Conservation (phyloP, 148 eudicot species). For the Fagopyrum esculentum region DNA sequence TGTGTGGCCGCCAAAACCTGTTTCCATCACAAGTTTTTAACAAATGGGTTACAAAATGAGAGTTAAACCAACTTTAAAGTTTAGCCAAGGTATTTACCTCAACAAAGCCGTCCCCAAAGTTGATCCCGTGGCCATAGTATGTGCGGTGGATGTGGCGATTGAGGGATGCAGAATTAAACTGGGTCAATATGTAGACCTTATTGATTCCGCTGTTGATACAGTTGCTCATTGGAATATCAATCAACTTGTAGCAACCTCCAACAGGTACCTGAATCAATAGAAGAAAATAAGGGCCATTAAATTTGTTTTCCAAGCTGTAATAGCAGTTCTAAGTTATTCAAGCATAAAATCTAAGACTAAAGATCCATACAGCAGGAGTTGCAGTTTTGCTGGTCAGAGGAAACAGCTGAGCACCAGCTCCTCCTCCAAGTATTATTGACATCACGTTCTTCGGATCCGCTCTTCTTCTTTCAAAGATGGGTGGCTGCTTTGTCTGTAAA, state of each 20-base stretch:
- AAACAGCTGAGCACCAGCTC: constrained; percentile 77
- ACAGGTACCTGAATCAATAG: constrained; percentile 67
- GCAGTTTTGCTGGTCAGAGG: constrained; percentile 92
- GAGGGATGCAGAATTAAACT: constrained; percentile 91
- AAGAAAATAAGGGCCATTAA: neutral
- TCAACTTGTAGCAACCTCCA: constrained; percentile 95
- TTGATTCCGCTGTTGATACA: constrained; percentile 91
- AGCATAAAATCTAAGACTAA: neutral
- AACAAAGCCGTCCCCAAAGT: constrained; percentile 93
- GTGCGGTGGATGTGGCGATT: constrained; percentile 92
- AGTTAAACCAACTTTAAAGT: neutral
- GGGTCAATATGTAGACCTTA: constrained; percentile 81
- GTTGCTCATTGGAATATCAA: constrained; percentile 98
- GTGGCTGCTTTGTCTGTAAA: constrained; percentile 41
- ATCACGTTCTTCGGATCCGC: constrained; percentile 71
- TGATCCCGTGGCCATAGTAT: constrained; percentile 77
- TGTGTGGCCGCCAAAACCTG: constrained; percentile 98
- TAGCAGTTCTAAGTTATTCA: neutral
- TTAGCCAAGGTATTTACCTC: constrained; percentile 43
- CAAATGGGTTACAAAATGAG: neutral
- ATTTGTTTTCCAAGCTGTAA: neutral
- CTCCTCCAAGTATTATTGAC: constrained; percentile 84
- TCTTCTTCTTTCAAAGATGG: constrained; percentile 35
- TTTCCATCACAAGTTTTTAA: constrained; percentile 8
- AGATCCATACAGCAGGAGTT: constrained; percentile 68